Evolutionary conservation across 768 basidiomycete genomes (phyloP), one percentile per base, ranked within the genome.

Genomic region (Sarcodon aspratus): DNA sequence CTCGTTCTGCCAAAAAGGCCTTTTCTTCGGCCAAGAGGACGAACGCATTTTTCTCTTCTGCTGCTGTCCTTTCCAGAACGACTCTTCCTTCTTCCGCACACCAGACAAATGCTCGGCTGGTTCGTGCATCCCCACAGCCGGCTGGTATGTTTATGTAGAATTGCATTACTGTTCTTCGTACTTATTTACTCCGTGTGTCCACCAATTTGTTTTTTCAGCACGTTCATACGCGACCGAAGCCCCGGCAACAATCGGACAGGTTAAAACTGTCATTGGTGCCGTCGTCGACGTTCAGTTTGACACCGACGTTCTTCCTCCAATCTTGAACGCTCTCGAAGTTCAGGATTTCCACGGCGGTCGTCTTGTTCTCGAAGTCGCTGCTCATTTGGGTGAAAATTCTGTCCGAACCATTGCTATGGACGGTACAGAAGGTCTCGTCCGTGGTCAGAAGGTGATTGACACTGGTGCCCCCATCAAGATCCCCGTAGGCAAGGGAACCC

Each of bases 381-480:
- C 93, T 53, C 96, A 99, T 67, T 76, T 99, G 49, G 96, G 96
- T 67, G 96, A 98, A 75, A 98, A 98, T 79, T 88, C 93, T 21
- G 93, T 96, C 67, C 90, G 96, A 62, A 95, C 91, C 69, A 99
- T 99, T 79, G 96, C 96, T 62, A 99, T 99, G 96, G 96, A 97
- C 65, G 94, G 95, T 84, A 99, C 96, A 47, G 96, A 96, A 71
- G 96, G 96, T 88, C 89, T 99, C 63, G 94, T 99, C 57, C 93
- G 96, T 71, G 96, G 96, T 45, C 88, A 94, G 68, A 92, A 83
- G 74, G 96, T 98, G 62, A 63, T 96, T 62, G 96, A 98, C 71
- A 96, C 95, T 36, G 96, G 96, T 65, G 74, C 84, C 46, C 96
- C 96, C 68, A 99, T 99, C 70, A 76, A 78, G 70, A 90, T 99